phyloP scores from a whole-genome alignment of 1,139 yeast genomes.

The Debaryomyces coudertii region DNA sequence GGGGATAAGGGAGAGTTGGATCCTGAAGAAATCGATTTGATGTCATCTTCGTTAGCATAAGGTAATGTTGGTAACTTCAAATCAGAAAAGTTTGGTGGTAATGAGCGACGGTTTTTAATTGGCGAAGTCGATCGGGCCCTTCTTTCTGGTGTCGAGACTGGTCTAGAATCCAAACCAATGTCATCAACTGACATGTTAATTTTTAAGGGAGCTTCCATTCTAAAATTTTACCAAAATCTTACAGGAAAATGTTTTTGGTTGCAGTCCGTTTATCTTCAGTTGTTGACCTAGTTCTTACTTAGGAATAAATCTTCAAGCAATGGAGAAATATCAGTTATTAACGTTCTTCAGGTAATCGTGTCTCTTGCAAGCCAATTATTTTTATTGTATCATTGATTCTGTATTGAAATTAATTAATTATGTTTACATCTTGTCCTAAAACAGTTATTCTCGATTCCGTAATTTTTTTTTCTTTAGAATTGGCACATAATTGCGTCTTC shows the following conservation, averaged over 20 bases:
- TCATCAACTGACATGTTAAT: constrained; percentile 26
- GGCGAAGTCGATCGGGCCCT: constrained; percentile 39
- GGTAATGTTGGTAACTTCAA: constrained; percentile 30
- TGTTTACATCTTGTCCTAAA: constrained; percentile 7
- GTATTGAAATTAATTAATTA: constrained; percentile 1
- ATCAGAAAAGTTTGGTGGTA: constrained; percentile 29
- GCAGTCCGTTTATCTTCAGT: neutral
- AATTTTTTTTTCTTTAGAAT: neutral
- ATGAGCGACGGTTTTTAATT: constrained; percentile 28
- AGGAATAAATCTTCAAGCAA: neutral
- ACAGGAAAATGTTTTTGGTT: neutral
- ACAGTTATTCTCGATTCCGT: neutral
- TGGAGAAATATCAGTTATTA: neutral
- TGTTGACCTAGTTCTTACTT: neutral
- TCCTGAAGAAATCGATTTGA: constrained; percentile 23
- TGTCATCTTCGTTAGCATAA: constrained; percentile 24
- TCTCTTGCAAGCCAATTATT: neutral
- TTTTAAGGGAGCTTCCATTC: constrained; percentile 2
- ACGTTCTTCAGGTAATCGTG: neutral
- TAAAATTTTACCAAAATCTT: neutral
- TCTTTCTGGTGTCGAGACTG: constrained; percentile 17
- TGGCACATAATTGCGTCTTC: neutral
- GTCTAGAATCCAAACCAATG: constrained; percentile 13
- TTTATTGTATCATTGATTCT: neutral
- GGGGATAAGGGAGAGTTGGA: constrained; percentile 18